Evolutionary conservation across 225 moss, liverwort and hornwort species (phyloP), one percentile per base, ranked within the genome.

Genomic region (Sphagnum tenellum): DNA sequence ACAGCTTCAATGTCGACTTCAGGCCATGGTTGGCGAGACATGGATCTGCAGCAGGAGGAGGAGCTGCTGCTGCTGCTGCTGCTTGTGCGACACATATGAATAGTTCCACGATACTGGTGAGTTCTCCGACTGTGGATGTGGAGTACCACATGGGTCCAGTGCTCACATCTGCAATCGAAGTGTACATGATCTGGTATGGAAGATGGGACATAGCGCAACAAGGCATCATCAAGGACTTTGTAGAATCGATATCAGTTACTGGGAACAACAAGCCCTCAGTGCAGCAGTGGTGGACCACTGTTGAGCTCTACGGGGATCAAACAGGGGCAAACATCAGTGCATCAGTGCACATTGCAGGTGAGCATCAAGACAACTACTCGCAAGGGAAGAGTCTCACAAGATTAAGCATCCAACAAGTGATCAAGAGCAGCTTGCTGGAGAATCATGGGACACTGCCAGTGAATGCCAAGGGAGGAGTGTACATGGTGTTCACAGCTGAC

Each of bases 111-210:
- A 57, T 71, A n/a, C 70, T 82, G 48, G 82, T 82, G 4, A 56
- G 71, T 44, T 75, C 76, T 48, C 79, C 82, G 3, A 3, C 29
- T 51, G 60, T 79, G 49, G 74, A 82, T 62, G 76, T 85, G 78
- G 77, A 75, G 56, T 85, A 85, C 69, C 84, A 85, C 74, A 81
- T 85, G 81, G 84, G 84, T 0, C 84, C 84, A 7, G 84, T 85
- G 50, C 78, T 85, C 71, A 85, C 84, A 44, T 81, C 81, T 12
- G 75, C 78, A 14, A 81, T 85, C 59, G 78, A 76, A 7, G 78
- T 85, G 54, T 85, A 81, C 69, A 76, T 85, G 3, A 76, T 85
- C 70, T 85, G 84, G 84, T 85, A 85, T 59, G 84, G 84, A 12
- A 45, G 54, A 9, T 85, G 84, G 84, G 57, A 51, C 12, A 45